A percentile compares a stretch with the other conserved stretches of the same genome.
phyloP scores from a whole-genome alignment of 2,329 filamentous ascomycete species.

The Sordariomycetes sp. region DNA sequence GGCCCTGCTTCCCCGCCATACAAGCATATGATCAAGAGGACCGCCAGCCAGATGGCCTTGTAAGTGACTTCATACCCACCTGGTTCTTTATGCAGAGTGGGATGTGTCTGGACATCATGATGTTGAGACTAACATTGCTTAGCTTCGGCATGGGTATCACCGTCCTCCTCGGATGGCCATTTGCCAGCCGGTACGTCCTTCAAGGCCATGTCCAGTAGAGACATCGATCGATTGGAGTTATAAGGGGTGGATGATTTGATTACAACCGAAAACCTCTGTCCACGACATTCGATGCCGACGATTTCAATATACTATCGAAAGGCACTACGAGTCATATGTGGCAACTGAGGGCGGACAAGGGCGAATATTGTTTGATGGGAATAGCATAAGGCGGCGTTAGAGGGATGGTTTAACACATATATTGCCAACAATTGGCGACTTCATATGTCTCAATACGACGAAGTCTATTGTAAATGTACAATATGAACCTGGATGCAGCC shows the following conservation, averaged over 20 bases:
- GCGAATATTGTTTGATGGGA: not conserved
- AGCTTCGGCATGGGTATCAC: constrained; percentile 21
- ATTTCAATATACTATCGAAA: not conserved
- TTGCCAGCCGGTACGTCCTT: constrained; percentile 13
- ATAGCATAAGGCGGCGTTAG: not conserved
- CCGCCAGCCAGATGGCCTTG: constrained; percentile 17
- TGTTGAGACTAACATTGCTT: not conserved
- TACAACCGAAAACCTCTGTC: too few relatives aligned
- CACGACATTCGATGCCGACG: too few relatives aligned
- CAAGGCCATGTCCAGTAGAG: constrained; percentile 15
- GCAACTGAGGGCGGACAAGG: not conserved
- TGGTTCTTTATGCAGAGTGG: not conserved
- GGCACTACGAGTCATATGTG: not conserved
- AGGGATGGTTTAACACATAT: not conserved
- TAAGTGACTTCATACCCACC: constrained; percentile 11
- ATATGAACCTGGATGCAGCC: too few relatives aligned
- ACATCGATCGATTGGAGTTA: not conserved
- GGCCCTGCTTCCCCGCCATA: constrained; percentile 17
- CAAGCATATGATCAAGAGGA: constrained; percentile 16
- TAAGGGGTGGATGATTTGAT: too few relatives aligned
- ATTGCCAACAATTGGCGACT: not conserved
- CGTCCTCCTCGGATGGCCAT: constrained; percentile 21
- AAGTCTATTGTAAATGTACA: not conserved
- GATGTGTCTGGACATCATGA: not conserved
- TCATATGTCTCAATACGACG: not conserved